Base-by-base conservation (phyloP, 768 basidiomycete species). In the Exsudoporus frostii region DNA sequence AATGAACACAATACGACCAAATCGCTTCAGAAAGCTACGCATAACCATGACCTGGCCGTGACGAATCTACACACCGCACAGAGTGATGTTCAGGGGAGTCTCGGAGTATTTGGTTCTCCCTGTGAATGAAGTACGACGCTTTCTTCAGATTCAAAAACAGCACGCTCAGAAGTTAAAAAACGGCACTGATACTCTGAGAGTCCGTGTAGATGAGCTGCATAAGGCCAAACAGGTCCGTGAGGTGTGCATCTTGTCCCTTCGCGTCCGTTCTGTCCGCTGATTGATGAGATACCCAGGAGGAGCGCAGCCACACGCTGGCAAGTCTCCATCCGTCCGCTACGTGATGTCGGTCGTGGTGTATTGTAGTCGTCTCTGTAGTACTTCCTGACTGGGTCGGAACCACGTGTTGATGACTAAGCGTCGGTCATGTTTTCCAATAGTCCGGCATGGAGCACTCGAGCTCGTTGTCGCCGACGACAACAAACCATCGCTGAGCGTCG, bases 1-100 rank as follows among this genome's bases (percentile, higher is more conserved):
- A 70, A 71, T 45, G 83, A 87, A 65, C 73, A 80, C 55, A 75
- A 75, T 55, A 69, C 75, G 5, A 73, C 78, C n/a, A 73, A 76
- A 50, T 73, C 74, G 22, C 66, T 84, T 44, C 78, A 80, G 64
- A 74, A 81, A 46, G 80, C 82, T 8, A 74, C 76, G 15, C 77
- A 81, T 55, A 65, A 72, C 19, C 83, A 84, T 55, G 78, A 85
- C 22, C 60, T 73, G 17, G 78, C 81, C 2, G 50, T 79, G 19
- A 66, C 78, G 15, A 62, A 74, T 44, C 63, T 76, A 22, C 71
- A 71, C 49, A 72, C 64, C 40, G 77, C 79, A 0, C 72, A 76
- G 57, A 73, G 75, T 34, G 73, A 76, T 27, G 66, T 76, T 19
- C 69, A 79, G 69, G 82, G 76, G 56, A 36, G 71, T 54, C 8